These are phyloP conservation scores for Dacryopinax spathularia DNA, from an alignment of 768 basidiomycete genomes.

Conservation along the genomic window DNA sequence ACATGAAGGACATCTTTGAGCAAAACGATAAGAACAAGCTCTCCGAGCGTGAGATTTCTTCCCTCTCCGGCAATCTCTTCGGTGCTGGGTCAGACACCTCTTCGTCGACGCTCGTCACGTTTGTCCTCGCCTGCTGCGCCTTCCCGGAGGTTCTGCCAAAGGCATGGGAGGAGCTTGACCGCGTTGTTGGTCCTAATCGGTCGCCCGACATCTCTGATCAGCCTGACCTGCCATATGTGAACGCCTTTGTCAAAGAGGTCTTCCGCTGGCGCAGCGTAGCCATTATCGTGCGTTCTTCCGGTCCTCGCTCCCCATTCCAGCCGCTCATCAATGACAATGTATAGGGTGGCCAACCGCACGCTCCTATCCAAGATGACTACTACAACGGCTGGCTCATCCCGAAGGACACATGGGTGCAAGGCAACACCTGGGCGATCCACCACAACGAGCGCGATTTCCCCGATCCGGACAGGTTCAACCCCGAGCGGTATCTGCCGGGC, in stretches of 20 bases:
- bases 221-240: background rate
- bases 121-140: background rate
- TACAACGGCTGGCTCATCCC: conserved; percentile 20
- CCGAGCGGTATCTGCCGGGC: conserved; percentile 3
- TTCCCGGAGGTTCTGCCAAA: conserved; percentile 17
- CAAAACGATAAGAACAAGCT: background rate
- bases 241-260: background rate
- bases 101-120: background rate
- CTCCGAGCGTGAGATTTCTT: background rate
- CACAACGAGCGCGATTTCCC: conserved; percentile 1
- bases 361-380: conserved; percentile 15
- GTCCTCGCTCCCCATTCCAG: too few species aligned
- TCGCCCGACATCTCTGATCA: conserved; percentile 14
- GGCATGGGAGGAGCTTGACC: conserved; percentile 19
- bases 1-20: background rate
- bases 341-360: conserved; percentile 15
- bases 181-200: conserved; percentile 15
- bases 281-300: too few species aligned
- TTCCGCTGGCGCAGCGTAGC: conserved; percentile 1
- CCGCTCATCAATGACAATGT: too few species aligned
- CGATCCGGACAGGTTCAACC: conserved; percentile 5
- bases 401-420: conserved; percentile 17
- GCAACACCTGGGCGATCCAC: conserved; percentile 15
- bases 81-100: background rate
- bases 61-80: background rate